phyloP scores from a whole-genome alignment of 1,139 yeast genomes.

The Debaryomyces singareniensis region DNA sequence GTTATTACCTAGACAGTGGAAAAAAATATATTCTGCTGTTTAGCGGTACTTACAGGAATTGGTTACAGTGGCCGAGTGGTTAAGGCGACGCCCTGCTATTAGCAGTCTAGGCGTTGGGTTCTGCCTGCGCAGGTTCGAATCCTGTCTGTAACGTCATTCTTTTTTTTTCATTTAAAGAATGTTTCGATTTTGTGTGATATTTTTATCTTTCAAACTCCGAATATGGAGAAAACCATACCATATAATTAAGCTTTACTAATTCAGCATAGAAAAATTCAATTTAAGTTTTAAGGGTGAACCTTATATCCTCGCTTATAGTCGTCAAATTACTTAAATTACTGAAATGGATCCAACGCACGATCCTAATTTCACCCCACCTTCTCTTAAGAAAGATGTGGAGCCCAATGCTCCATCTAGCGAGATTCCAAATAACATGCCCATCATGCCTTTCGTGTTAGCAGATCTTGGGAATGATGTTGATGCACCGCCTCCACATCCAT shows the following conservation, averaged over 20 bases:
- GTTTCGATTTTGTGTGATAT: too few relatives aligned
- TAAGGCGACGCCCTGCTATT: conserved; percentile 50
- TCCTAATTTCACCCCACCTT: conserved; percentile 71
- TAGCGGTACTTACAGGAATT: too few relatives aligned
- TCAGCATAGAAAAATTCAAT: too few relatives aligned
- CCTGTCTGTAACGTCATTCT: conserved; percentile 62
- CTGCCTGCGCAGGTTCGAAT: conserved; percentile 77
- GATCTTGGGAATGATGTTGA: conserved; percentile 67
- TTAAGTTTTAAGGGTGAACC: too few relatives aligned
- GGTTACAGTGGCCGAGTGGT: conserved; percentile 50
- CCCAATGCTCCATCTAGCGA: conserved; percentile 69
- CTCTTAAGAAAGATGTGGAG: conserved; percentile 49
- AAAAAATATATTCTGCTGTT: too few relatives aligned
- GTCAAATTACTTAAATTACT: too few relatives aligned
- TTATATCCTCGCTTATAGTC: too few relatives aligned
- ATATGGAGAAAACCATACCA: too few relatives aligned
- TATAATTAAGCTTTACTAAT: too few relatives aligned
- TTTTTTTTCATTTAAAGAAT: too few relatives aligned
- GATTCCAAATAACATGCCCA: conserved; percentile 73
- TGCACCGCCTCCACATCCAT: conserved; percentile 62
- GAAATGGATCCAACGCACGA: conserved; percentile 82
- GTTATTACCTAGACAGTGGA: too few relatives aligned
- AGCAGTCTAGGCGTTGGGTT: conserved; percentile 58
- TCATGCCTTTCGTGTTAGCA: conserved; percentile 67
- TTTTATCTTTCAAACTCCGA: too few relatives aligned